Percentiles rank a stretch among this genome's conserved stretches.
These are phyloP conservation scores for Punica granatum DNA, from an alignment of 345 rosid genomes.

Conservation along the genomic window DNA sequence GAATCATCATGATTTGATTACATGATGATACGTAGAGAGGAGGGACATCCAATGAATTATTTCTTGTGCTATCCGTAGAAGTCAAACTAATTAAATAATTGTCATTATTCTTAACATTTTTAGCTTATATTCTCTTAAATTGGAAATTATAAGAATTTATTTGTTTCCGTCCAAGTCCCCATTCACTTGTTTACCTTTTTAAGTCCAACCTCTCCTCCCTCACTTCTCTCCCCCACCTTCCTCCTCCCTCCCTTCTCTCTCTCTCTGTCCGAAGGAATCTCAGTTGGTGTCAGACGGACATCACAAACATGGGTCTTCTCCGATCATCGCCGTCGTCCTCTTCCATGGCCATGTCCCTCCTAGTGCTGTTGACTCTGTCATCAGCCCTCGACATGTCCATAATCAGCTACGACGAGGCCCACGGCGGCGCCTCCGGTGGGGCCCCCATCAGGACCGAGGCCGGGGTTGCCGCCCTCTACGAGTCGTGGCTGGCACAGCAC, in stretches of 20 bases:
- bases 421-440: conserved; percentile 22
- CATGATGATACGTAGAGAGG: too few species aligned
- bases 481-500: conserved; percentile 64
- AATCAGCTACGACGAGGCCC: conserved; percentile 51
- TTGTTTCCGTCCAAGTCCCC: background rate
- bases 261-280: background rate
- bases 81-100: too few species aligned
- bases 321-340: background rate
- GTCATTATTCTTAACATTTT: too few species aligned
- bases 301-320: background rate
- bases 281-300: background rate
- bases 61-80: too few species aligned
- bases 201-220: background rate
- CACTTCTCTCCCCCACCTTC: background rate
- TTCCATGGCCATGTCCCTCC: conserved; percentile 21
- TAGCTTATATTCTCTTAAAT: too few species aligned
- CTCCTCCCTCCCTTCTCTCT: background rate
- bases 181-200: background rate
- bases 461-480: conserved; percentile 61
- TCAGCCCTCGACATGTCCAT: conserved; percentile 78
- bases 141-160: background rate
- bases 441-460: conserved; percentile 37
- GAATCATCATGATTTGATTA: too few species aligned
- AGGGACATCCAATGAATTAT: too few species aligned
- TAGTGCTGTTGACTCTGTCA: conserved; percentile 35